Conservation (phyloP, 306 rosid species). For the Citrullus mucosospermus region DNA sequence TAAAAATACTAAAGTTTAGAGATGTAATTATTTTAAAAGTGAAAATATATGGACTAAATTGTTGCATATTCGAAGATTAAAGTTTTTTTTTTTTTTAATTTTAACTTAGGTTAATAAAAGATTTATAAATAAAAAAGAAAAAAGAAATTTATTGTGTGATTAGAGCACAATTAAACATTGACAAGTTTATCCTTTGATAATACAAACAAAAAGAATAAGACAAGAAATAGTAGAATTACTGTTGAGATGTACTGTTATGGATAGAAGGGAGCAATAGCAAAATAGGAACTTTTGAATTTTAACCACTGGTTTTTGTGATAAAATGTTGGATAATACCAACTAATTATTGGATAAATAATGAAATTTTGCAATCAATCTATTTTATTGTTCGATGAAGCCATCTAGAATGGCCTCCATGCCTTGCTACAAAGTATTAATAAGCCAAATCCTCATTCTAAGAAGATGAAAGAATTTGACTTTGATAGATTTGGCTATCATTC, state of each 20-base stretch:
- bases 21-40: no score
- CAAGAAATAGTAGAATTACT: background rate
- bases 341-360: background rate
- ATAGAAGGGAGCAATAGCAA: background rate
- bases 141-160: no score
- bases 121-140: no score
- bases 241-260: background rate
- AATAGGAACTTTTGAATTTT: background rate
- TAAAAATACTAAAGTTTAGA: no score
- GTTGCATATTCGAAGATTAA: no score
- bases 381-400: background rate
- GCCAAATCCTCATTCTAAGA: background rate
- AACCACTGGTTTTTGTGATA: background rate
- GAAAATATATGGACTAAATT: no score
- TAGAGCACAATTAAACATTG: background rate
- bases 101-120: no score
- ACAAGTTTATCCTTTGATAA: background rate
- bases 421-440: background rate
- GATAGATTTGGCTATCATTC: background rate
- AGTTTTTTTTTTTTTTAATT: no score
- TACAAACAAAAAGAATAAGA: background rate
- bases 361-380: background rate
- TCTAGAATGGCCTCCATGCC: background rate
- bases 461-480: background rate
- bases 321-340: background rate